Evolutionary conservation across 495 filamentous ascomycete genomes (phyloP), one percentile per base, ranked within the genome.

Genomic region (Sabuloglossum arenarium): DNA sequence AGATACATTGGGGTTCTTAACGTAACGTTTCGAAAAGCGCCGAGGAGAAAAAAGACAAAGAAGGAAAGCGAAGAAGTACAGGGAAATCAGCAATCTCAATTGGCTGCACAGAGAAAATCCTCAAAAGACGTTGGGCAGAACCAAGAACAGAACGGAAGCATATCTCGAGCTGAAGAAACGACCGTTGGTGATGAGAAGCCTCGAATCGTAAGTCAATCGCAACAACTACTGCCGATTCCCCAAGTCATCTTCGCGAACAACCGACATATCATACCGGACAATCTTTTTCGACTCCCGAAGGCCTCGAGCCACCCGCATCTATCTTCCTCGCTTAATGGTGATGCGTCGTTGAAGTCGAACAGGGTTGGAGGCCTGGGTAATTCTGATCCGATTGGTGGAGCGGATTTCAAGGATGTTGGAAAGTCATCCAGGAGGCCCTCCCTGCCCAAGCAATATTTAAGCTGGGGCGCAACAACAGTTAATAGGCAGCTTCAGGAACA

Each of bases 1-100:
- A 91, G 91, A 65, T 98, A 98, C 61, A 96, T 98, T 59, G 91
- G 91, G 23, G 91, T 98, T 43, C 71, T 98, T 39, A 98, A 98
- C 65, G 91, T 97, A 14, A 96, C 91, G 0, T 96, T 89, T 66
- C 88, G 88, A 24, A 95, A 93, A 67, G 81, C 79, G 42, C 70
- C 78, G 6, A 86, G 87, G 52, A 78, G 75, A 31, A 77, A 76
- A 60, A 86, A 82, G 59, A 39, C 68, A 4, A 61, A 67, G 52
- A 75, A 75, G 53, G 63, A 66, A 43, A 57, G 59, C 27, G 59
- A 46, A 24, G 59, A 64, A 32, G 58, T 14, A 19, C 14, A n/a
- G 61, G 21, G 25, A 53, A 3, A 21, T 39, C 23, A 46, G 37
- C n/a, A 64, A 61, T 42, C 25, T 54, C 16, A 64, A 61, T 32